These are phyloP conservation scores for Fusarium continuum DNA, from an alignment of 2,329 filamentous ascomycete genomes.

Conservation along the genomic window DNA sequence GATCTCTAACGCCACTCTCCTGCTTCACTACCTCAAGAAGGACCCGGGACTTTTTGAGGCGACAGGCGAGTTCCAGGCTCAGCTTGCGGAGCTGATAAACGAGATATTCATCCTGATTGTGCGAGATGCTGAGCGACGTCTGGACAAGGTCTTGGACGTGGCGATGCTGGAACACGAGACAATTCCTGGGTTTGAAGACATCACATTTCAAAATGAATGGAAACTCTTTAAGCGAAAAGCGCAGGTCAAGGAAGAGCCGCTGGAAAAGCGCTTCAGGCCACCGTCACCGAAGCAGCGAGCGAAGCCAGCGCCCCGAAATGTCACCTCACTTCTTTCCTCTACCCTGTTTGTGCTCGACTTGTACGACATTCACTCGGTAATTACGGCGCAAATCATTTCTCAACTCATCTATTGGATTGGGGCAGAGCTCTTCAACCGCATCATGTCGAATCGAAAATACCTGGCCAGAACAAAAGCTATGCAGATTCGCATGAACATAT, in stretches of 20 bases:
- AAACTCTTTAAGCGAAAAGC: slow-evolving; percentile 93
- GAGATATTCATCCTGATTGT: slow-evolving; percentile 99
- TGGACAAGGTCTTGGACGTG: slow-evolving; percentile 93
- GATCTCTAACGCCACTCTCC: slow-evolving; percentile 94
- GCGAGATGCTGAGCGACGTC: slow-evolving; percentile 89
- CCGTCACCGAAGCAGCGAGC: slow-evolving; percentile 93
- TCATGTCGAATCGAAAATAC: slow-evolving; percentile 96
- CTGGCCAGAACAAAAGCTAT: slow-evolving; percentile 96
- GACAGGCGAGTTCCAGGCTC: slow-evolving; percentile 89
- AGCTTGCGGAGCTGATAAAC: slow-evolving; percentile 93
- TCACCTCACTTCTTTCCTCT: slow-evolving; percentile 93
- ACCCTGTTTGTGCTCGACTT: slow-evolving; percentile 96
- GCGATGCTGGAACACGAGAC: slow-evolving; percentile 98
- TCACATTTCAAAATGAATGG: slow-evolving; percentile 98
- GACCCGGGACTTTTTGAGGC: slow-evolving; percentile 82
- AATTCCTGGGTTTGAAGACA: slow-evolving; percentile 95
- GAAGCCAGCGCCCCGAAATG: slow-evolving; percentile 91
- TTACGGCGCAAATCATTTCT: slow-evolving; percentile 88
- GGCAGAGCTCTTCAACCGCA: slow-evolving; percentile 94
- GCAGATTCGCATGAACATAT: slow-evolving; percentile 99
- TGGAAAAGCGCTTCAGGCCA: slow-evolving; percentile 89
- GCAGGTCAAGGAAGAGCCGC: slow-evolving; percentile 87
- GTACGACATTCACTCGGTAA: slow-evolving; percentile 99
- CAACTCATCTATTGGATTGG: slow-evolving; percentile 97
- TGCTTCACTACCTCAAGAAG: slow-evolving; percentile 98